phyloP scores from a whole-genome alignment of 2,329 filamentous ascomycete species.

The Biscogniauxia sp. region DNA sequence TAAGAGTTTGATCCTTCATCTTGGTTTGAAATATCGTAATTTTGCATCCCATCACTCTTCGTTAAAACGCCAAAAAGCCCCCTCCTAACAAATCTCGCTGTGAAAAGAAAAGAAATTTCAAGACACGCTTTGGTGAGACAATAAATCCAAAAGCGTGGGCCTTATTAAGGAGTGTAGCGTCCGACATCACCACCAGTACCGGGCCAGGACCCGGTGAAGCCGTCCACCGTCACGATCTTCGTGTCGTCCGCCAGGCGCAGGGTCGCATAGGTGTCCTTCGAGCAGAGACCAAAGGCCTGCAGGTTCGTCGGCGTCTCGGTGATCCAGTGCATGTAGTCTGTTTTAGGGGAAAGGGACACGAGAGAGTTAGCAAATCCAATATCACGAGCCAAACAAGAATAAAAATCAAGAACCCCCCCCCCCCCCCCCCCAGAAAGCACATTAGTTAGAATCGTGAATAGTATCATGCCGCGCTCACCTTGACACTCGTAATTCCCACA shows the following conservation, averaged over 20 bases:
- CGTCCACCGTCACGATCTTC: constrained; percentile 29
- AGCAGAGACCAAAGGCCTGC: constrained; percentile 41
- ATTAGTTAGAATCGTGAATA: not conserved
- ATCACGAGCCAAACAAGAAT: not conserved
- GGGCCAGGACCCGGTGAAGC: constrained; percentile 37
- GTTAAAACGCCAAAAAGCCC: too few species aligned
- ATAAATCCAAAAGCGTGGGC: too few species aligned
- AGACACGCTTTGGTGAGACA: too few species aligned
- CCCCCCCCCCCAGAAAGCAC: too few species aligned
- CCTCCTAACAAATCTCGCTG: too few species aligned
- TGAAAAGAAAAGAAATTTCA: too few species aligned
- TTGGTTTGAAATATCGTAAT: too few species aligned
- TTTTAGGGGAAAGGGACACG: not conserved
- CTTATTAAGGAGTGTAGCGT: constrained; percentile 34
- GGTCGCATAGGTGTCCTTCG: constrained; percentile 36
- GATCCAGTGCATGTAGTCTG: constrained; percentile 41
- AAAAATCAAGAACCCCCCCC: too few species aligned
- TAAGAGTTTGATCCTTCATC: too few species aligned
- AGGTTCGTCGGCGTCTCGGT: constrained; percentile 36
- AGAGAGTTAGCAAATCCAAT: constrained; percentile 5
- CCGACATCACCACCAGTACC: constrained; percentile 34
- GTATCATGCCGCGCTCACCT: constrained; percentile 21
- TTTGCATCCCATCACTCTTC: too few species aligned
- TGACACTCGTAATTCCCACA: constrained; percentile 37
- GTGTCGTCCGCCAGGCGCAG: constrained; percentile 38